A percentile compares a stretch with the other conserved stretches of the same genome.
Conservation (phyloP, 2,329 filamentous ascomycete genomes). For the Conoideocrella luteorostrata region DNA sequence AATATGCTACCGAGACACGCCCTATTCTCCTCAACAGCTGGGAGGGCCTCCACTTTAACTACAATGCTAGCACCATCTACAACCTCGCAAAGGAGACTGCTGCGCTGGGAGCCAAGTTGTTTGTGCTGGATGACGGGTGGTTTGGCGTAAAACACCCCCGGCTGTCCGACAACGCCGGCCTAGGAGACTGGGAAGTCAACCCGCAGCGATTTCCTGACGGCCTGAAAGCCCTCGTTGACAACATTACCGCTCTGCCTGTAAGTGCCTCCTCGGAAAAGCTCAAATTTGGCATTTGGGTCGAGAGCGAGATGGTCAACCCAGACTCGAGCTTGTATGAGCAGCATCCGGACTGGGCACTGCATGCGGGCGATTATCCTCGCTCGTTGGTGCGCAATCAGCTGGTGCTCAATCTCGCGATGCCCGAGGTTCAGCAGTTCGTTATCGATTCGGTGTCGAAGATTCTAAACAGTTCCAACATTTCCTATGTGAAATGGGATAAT, state of each 20-base stretch:
- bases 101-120: slow-evolving; percentile 52
- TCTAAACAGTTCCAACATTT: slow-evolving; percentile 45
- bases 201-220: slow-evolving; percentile 53
- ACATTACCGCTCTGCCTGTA: slow-evolving; percentile 43
- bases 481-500: slow-evolving; percentile 64
- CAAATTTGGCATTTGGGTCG: slow-evolving; percentile 60
- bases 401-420: slow-evolving; percentile 53
- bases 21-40: slow-evolving; percentile 59
- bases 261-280: slow-evolving; percentile 41
- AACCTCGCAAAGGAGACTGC: slow-evolving; percentile 50
- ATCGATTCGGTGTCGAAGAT: slow-evolving; percentile 49
- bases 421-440: slow-evolving; percentile 57
- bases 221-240: slow-evolving; percentile 41
- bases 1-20: slow-evolving; percentile 43
- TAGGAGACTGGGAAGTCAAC: slow-evolving; percentile 60
- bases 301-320: slow-evolving; percentile 62
- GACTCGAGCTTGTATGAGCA: slow-evolving; percentile 53
- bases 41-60: slow-evolving; percentile 56
- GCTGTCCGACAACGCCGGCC: slow-evolving; percentile 47
- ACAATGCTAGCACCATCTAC: slow-evolving; percentile 50
- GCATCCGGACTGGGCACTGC: slow-evolving; percentile 59
- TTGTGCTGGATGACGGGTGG: slow-evolving; percentile 63
- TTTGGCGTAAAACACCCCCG: slow-evolving; percentile 56
- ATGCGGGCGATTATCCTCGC: slow-evolving; percentile 49
- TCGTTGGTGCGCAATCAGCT: slow-evolving; percentile 52